Evolutionary conservation across 2,329 filamentous ascomycete species (phyloP), one percentile per base, ranked within the genome.

Genomic region (Sclerotinia glacialis): DNA sequence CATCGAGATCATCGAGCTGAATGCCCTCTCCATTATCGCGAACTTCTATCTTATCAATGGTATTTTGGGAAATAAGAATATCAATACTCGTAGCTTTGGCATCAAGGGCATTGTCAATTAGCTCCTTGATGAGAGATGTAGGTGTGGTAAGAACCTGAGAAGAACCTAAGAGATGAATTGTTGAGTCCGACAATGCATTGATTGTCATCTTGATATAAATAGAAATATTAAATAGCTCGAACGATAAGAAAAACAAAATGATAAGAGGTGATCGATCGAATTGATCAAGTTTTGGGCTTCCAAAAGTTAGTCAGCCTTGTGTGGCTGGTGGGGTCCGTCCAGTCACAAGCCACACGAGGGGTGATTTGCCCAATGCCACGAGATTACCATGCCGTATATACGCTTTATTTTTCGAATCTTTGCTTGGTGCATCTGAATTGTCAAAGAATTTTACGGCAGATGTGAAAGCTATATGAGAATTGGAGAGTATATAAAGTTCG

Each of bases 101-200:
- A 76, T 94, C 90, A 26, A 93, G 82, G 53, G 89, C 83, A 76
- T 94, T 93, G 72, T 93, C 91, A 42, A 93, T 77, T 5, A 93
- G 85, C 77, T 93, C 91, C 74, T 93, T 93, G 71, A 92, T 83
- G 2, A 91, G 78, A 14, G 84, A 83, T 16, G 81, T 78, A 0
- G 90, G 83, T 9, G 85, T 84, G 6, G 83, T 80, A 60, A 93
- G 82, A 55, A 83, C 81, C 71, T 87, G 81, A 3, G 85, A 81
- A 9, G 89, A 86, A 46, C 86, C 83, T 8, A 93, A 80, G 14
- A 85, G 82, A 56, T 83, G 82, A 28, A 83, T 79, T 18, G 83
- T 81, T 3, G 80, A 77, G 47, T 79, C 72, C 2, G 85, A 78
- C 9, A 89, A 79, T 28, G 79, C 74, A 65, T 76, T 74, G 66